Evolutionary conservation across 441 rosid species (phyloP).

Genomic region (Erysimum cheiri): DNA sequence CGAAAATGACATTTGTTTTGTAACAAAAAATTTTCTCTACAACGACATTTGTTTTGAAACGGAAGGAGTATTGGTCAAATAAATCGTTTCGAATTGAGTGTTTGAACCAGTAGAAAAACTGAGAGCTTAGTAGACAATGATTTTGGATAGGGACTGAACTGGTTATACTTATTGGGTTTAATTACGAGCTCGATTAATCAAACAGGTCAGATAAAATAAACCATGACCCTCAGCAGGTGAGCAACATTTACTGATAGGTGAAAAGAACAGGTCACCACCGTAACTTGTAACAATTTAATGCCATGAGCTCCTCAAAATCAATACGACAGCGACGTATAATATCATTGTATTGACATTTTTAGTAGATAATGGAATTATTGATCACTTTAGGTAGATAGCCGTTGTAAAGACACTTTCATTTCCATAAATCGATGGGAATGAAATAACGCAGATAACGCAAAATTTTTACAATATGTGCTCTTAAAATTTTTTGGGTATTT

Average conservation of each 20-base stretch:
- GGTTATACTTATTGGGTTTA: background rate
- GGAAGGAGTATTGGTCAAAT: background rate
- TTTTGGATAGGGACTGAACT: background rate
- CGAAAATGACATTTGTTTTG: too few species aligned
- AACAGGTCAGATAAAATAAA: background rate
- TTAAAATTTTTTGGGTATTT: background rate
- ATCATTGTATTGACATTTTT: constrained; percentile 2
- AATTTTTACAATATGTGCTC: background rate
- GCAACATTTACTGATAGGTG: background rate
- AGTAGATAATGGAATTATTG: background rate
- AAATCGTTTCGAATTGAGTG: constrained; percentile 3
- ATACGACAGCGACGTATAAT: background rate
- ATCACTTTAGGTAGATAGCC: background rate
- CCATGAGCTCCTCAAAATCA: background rate
- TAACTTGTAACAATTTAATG: background rate
- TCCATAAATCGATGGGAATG: background rate
- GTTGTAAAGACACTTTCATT: background rate
- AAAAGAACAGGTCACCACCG: constrained; percentile 14
- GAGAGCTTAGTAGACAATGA: background rate
- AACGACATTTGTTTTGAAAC: too few species aligned
- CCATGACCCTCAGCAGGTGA: background rate
- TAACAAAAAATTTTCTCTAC: too few species aligned
- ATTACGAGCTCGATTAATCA: background rate
- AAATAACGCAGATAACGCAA: background rate
- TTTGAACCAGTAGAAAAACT: background rate